Evolutionary conservation across 1,139 yeast genomes (phyloP), one percentile per base, ranked within the genome.

Genomic region (Pichia sp.): DNA sequence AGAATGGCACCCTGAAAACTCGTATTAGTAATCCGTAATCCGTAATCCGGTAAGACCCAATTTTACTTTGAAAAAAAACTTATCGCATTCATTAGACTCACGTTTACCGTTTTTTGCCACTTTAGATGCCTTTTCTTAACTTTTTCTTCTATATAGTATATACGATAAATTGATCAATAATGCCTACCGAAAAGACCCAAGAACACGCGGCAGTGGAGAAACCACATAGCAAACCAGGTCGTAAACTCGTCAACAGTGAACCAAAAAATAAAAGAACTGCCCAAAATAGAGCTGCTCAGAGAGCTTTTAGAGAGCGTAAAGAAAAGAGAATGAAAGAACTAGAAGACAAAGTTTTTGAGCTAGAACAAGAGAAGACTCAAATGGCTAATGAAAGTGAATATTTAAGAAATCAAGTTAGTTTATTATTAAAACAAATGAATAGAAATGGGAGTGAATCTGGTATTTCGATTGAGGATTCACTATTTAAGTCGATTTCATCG

Each of bases 201-300:
- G 55, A 54, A 22, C 51, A 52, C 33, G 51, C 52, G 8, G 50
- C 55, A 42, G 48, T 50, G 14, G 58, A 55, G 19, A 51, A 51
- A 25, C 50, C 54, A 39, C 38, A 38, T 6, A 53, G 60, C 22
- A 77, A 76, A 59, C 83, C 84, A 0, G 87, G 87, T 5, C 76
- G 96, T 57, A 89, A 87, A 71, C 90, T 87, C 0, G 73, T 84
- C 53, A 86, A 83, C 19, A 78, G 85, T 4, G 96, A 87, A 66
- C 96, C 96, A 5, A 79, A 79, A 64, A 82, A 83, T 62, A 91
- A 89, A 73, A 76, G 99, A 61, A 89, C 96, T 25, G 98, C 97
- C 1, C 99, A 93, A 70, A 93, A 93, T 69, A 77, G 99, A 64
- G 97, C 97, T 9, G 99, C 99, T 25, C 99, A 93, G 70, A 76